A percentile compares a stretch with the other conserved stretches of the same genome.
phyloP scores from a whole-genome alignment of 1,284 basidiomycete genomes.

The Malassezia vespertilionis region DNA sequence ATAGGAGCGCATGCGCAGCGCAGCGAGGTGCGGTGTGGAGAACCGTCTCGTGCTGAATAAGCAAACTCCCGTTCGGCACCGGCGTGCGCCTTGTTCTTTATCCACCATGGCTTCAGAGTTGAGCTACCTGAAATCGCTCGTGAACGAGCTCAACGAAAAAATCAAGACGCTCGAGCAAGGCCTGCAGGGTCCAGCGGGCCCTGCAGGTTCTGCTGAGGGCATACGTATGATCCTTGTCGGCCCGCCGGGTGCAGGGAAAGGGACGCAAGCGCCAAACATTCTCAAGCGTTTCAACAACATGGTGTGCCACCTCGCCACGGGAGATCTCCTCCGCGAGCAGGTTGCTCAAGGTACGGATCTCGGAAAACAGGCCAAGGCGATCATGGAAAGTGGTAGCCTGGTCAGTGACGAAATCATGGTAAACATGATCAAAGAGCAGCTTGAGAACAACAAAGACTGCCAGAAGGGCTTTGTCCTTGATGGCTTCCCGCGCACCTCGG shows the following conservation, averaged over 20 bases:
- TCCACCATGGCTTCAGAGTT: conserved; percentile 23
- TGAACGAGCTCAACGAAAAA: conserved; percentile 43
- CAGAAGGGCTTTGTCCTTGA: conserved; percentile 95
- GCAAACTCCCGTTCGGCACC: neutral
- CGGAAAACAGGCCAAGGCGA: conserved; percentile 85
- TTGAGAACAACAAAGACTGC: conserved; percentile 83
- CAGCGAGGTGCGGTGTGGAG: neutral
- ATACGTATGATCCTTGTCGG: conserved; percentile 78
- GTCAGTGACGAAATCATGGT: conserved; percentile 96
- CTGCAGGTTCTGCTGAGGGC: conserved; percentile 18
- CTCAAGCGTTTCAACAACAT: conserved; percentile 68
- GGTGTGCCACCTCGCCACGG: conserved; percentile 93
- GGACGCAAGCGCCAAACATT: conserved; percentile 90
- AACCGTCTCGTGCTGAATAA: neutral
- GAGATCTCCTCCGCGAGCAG: conserved; percentile 95
- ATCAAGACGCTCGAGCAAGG: conserved; percentile 30
- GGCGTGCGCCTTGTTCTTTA: neutral
- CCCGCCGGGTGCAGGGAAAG: conserved; percentile 97
- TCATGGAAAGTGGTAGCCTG: conserved; percentile 85
- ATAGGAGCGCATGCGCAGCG: no score
- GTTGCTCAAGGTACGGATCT: conserved; percentile 75
- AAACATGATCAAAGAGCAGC: conserved; percentile 89
- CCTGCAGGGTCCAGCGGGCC: conserved; percentile 18
- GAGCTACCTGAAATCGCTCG: conserved; percentile 40
- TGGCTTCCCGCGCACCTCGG: conserved; percentile 93